phyloP scores from a whole-genome alignment of 2,329 filamentous ascomycete genomes.

The Phialophora chinensis region DNA sequence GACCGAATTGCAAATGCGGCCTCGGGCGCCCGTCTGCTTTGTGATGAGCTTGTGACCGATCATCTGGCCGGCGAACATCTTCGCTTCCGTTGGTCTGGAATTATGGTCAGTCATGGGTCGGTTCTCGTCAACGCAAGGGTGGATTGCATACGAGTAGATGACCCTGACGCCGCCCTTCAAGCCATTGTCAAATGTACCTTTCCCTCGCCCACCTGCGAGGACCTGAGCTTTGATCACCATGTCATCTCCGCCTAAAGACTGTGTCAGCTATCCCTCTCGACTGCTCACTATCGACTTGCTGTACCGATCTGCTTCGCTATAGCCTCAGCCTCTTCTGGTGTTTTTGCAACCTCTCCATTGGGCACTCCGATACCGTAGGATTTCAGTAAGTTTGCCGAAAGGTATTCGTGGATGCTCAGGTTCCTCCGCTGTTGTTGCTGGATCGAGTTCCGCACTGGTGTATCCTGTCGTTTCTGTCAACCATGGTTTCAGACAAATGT shows the following conservation, averaged over 20 bases:
- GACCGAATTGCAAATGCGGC: slow-evolving; percentile 94
- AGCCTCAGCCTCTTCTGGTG: slow-evolving; percentile 83
- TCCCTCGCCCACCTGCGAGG: slow-evolving; percentile 94
- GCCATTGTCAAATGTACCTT: slow-evolving; percentile 97
- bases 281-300: not conserved
- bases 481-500: not conserved
- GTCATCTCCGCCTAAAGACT: slow-evolving; percentile 72
- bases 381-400: slow-evolving; percentile 92
- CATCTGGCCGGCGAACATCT: slow-evolving; percentile 99
- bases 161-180: slow-evolving; percentile 98
- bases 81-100: slow-evolving; percentile 77
- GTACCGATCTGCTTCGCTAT: slow-evolving; percentile 89
- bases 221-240: slow-evolving; percentile 99
- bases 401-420: slow-evolving; percentile 97
- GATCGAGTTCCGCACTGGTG: slow-evolving; percentile 58
- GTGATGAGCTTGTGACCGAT: slow-evolving; percentile 99
- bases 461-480: slow-evolving; percentile 54
- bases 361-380: slow-evolving; percentile 92
- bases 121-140: not conserved
- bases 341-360: slow-evolving; percentile 83
- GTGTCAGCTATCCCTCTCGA: slow-evolving; percentile 2
- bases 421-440: slow-evolving; percentile 88
- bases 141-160: slow-evolving; percentile 79
- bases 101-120: slow-evolving; percentile 22
- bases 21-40: slow-evolving; percentile 95